These are phyloP conservation scores for Eucalyptus tenuipes DNA, from an alignment of 345 rosid genomes.

Conservation along the genomic window DNA sequence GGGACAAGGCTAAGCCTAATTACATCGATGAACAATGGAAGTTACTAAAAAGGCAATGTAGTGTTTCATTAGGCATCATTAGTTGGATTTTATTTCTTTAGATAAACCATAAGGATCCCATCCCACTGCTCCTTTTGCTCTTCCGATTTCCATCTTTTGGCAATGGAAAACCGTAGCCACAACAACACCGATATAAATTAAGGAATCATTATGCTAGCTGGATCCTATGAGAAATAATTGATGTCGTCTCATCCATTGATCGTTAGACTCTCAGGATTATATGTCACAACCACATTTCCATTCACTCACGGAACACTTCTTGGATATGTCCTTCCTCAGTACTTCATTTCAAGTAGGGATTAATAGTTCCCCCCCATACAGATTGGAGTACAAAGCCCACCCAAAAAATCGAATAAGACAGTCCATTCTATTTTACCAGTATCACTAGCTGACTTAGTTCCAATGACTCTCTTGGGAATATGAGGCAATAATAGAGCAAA, in stretches of 20 bases:
- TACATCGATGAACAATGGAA: neutral
- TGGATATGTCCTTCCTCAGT: neutral
- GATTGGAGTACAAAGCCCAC: too few relatives aligned
- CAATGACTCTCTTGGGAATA: too few relatives aligned
- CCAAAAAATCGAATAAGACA: too few relatives aligned
- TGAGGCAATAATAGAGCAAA: too few relatives aligned
- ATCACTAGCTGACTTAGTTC: too few relatives aligned
- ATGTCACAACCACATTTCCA: neutral
- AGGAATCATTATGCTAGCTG: neutral
- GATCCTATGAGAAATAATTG: neutral
- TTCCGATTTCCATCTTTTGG: neutral
- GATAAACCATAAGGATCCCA: too few relatives aligned
- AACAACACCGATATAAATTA: neutral
- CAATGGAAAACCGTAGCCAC: neutral
- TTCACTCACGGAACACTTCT: neutral
- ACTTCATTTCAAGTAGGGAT: too few relatives aligned
- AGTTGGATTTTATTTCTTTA: neutral
- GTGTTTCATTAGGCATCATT: neutral
- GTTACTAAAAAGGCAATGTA: neutral
- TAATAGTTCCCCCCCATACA: too few relatives aligned
- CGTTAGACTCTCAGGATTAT: neutral
- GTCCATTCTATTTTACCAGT: too few relatives aligned
- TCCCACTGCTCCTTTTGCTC: neutral
- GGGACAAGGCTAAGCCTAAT: neutral
- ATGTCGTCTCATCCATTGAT: neutral